A percentile compares a stretch with the other conserved stretches of the same genome.
Conservation (phyloP, 129 eudicot species). For the Chrysanthemum lavandulifolium region DNA sequence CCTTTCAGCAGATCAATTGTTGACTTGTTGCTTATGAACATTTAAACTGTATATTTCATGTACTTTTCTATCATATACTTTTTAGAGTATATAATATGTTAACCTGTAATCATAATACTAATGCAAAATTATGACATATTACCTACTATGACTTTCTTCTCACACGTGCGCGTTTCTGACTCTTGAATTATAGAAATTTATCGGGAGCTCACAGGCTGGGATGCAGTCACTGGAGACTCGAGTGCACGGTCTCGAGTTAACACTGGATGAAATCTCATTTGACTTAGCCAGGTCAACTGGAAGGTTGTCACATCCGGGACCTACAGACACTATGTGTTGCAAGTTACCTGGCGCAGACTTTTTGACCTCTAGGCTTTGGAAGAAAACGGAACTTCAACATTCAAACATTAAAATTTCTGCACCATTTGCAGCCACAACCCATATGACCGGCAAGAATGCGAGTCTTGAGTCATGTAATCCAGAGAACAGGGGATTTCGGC, state of each 20-base stretch:
- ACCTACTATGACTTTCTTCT: too few species aligned
- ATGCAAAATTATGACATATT: too few species aligned
- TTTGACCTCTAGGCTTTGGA: conserved; percentile 68
- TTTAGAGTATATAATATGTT: not conserved
- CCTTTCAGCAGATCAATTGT: not conserved
- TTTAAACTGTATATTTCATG: not conserved
- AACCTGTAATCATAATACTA: too few species aligned
- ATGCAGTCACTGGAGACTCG: conserved; percentile 76
- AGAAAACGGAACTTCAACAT: conserved; percentile 47
- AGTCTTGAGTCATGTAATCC: conserved; percentile 25
- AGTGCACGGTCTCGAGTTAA: conserved; percentile 82
- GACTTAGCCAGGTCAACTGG: conserved; percentile 81
- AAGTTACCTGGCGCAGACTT: conserved; percentile 77
- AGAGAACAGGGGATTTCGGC: conserved; percentile 40
- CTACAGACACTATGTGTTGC: conserved; percentile 61
- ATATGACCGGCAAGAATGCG: conserved; percentile 27
- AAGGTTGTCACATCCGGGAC: conserved; percentile 50
- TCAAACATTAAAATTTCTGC: conserved; percentile 36
- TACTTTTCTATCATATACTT: not conserved
- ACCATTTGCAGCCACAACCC: conserved; percentile 28
- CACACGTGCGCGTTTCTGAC: not conserved
- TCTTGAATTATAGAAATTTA: conserved; percentile 51
- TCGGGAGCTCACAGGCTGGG: conserved; percentile 80
- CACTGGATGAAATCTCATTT: conserved; percentile 77
- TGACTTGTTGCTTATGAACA: conserved; percentile 1